Base-by-base conservation (phyloP, 257 asterid species). In the Petrea volubilis region DNA sequence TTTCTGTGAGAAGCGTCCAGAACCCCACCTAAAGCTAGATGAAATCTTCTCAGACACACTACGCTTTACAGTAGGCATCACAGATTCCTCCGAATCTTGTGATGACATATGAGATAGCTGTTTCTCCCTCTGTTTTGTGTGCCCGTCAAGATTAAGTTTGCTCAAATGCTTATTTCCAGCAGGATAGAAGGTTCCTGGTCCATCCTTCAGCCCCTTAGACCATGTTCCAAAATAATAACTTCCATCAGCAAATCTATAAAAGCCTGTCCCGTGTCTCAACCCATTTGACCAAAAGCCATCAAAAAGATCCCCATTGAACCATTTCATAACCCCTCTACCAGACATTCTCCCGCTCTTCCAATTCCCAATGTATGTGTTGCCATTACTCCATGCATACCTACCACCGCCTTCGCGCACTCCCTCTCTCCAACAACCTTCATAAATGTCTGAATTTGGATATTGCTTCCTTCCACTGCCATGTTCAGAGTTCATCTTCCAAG, bases 401-500 rank as follows among this genome's bases (percentile, higher is more conserved):
- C 99, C 99, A 62, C 96, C 82, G 70, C 99, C 99, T 76, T 92
- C 98, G 27, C 93, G 88, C 60, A 80, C 81, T 70, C 96, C 96
- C 75, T 88, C 96, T 87, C 86, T 88, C 99, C 99, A 92, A 64
- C 95, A 83, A 60, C 98, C 98, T 64, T 95, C 97, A 78, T 92
- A 95, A 63, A 87, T 74, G 75, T 95, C 97, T 40, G 88, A 80
- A 80, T 87, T 92, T 25, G 84, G 81, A 80, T 95, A 95, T 59
- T 85, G 83, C 76, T 95, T 92, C 80, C 90, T 73, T 49, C 99
- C 99, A 67, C 88, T 82, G 24, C 99, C 99, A 80, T 90, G 96
- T 55, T 84, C 90, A 75, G 80, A 78, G 80, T 89, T 93, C 96
- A 93, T 84, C 76, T 87, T 93, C 98, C 97, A 92, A 25, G 84